phyloP scores from a whole-genome alignment of 2,329 filamentous ascomycete genomes.

The Onygena corvina region DNA sequence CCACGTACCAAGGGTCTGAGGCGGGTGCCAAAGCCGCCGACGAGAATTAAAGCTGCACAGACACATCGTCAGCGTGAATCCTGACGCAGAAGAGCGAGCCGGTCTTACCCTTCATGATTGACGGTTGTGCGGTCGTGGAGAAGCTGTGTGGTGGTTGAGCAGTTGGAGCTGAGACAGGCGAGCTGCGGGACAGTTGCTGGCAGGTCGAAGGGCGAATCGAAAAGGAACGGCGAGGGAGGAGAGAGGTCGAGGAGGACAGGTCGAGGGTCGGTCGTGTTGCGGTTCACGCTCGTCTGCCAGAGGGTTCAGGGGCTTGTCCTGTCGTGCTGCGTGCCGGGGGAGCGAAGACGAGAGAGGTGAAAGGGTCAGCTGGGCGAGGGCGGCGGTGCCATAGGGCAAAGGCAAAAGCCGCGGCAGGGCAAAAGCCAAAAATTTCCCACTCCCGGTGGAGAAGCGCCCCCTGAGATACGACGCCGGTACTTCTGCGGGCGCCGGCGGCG shows the following conservation, averaged over 20 bases:
- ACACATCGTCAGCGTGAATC: constrained; percentile 16
- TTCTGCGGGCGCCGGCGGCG: neutral
- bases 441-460: constrained; percentile 1
- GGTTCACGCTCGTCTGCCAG: too few relatives aligned
- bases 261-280: too few relatives aligned
- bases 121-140: neutral
- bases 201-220: neutral
- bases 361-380: constrained; percentile 4
- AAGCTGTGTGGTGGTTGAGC: neutral
- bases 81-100: constrained; percentile 9
- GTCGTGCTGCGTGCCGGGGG: too few relatives aligned
- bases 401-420: constrained; percentile 1
- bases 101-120: constrained; percentile 37
- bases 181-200: neutral
- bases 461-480: neutral
- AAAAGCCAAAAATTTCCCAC: neutral
- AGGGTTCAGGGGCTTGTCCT: too few relatives aligned
- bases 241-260: neutral
- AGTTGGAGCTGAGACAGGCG: neutral
- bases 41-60: constrained; percentile 78
- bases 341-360: neutral
- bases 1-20: constrained; percentile 78
- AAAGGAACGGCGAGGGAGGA: neutral
- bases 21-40: constrained; percentile 96
- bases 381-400: constrained; percentile 3